Conservation (phyloP, 495 filamentous ascomycete genomes). For the Penicillium antarcticum region DNA sequence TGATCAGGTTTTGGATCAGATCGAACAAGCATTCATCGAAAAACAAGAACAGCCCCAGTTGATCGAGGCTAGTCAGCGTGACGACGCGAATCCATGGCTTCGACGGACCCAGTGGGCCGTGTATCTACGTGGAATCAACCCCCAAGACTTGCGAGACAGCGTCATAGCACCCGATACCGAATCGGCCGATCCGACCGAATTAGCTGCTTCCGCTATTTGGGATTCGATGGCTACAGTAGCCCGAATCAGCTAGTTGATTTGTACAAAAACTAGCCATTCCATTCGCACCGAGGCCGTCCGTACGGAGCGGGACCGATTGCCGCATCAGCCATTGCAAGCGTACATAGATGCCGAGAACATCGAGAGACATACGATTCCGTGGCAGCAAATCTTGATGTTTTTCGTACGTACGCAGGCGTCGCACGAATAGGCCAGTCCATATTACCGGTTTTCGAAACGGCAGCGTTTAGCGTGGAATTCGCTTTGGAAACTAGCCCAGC, state of each 20-base stretch:
- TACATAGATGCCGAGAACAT: constrained; percentile 10
- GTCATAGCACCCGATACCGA: too few relatives aligned
- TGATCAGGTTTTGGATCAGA: not conserved
- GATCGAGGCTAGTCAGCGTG: not conserved
- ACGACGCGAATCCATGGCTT: constrained; percentile 11
- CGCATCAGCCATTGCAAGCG: not conserved
- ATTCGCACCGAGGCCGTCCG: constrained; percentile 2
- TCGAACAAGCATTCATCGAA: not conserved
- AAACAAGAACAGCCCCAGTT: not conserved
- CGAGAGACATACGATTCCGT: constrained; percentile 5
- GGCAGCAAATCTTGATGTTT: constrained; percentile 13
- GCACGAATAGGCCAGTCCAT: not conserved
- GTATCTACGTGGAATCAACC: constrained; percentile 1
- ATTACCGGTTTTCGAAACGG: not conserved
- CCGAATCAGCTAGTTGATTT: constrained; percentile 3
- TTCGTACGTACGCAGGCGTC: constrained; percentile 8
- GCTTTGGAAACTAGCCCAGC: not conserved
- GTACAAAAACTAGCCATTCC: not conserved
- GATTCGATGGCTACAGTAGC: constrained; percentile 2
- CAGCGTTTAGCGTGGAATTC: constrained; percentile 1
- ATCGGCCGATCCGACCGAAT: too few relatives aligned
- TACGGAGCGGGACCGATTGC: not conserved
- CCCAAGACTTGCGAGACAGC: not conserved
- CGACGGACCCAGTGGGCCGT: constrained; percentile 6
- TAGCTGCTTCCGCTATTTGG: not conserved